Percentiles rank a stretch among this genome's conserved stretches.
phyloP scores from a whole-genome alignment of 176 grass and related monocot genomes.

The Panicum miliaceum region DNA sequence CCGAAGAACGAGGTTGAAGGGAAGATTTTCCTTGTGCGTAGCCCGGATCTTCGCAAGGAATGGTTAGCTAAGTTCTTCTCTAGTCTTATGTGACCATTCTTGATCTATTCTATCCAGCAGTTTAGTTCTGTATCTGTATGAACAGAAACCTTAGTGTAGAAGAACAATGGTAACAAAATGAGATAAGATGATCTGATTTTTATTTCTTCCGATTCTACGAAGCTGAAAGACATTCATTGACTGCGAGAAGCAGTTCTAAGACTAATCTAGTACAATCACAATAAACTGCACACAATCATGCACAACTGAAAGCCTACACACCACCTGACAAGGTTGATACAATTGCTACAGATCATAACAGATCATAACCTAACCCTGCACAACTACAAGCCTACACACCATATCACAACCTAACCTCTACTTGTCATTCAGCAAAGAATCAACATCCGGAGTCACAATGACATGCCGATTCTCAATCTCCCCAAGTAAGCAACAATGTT shows the following conservation, averaged over 20 bases:
- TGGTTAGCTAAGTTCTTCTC: slow-evolving; percentile 46
- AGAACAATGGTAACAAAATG: neutral
- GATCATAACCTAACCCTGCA: slow-evolving; percentile 19
- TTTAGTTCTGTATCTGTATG: slow-evolving; percentile 21
- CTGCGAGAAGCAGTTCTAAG: neutral
- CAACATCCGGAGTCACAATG: slow-evolving; percentile 64
- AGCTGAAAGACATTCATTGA: slow-evolving; percentile 18
- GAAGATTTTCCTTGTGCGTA: slow-evolving; percentile 45
- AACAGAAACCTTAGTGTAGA: neutral
- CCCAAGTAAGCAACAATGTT: slow-evolving; percentile 62
- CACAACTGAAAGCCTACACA: slow-evolving; percentile 9
- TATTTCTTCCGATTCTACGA: neutral
- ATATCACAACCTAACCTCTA: slow-evolving; percentile 36
- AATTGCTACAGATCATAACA: neutral
- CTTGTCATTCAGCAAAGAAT: slow-evolving; percentile 52
- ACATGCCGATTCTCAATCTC: slow-evolving; percentile 58
- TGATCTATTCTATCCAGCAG: slow-evolving; percentile 1
- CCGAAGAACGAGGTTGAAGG: slow-evolving; percentile 47
- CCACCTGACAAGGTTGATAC: neutral
- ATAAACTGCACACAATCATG: neutral
- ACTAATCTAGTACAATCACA: slow-evolving; percentile 5
- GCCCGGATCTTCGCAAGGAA: slow-evolving; percentile 41
- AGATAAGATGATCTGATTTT: neutral
- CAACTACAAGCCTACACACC: slow-evolving; percentile 2
- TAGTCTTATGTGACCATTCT: slow-evolving; percentile 28